Evolutionary conservation across 305 asterid genomes (phyloP).

Genomic region (Fraxinus sp.): DNA sequence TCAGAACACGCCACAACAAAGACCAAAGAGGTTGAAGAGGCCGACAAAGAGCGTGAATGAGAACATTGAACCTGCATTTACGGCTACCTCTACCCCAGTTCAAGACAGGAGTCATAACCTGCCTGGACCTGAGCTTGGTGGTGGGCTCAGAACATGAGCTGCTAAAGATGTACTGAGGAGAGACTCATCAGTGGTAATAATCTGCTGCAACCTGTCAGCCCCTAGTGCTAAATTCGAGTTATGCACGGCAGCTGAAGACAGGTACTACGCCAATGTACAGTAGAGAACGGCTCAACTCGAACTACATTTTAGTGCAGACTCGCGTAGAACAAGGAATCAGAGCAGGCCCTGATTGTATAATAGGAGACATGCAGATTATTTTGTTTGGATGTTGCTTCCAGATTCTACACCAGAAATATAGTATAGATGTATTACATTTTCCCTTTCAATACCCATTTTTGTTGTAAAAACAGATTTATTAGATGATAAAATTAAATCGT

Average conservation of each 20-base stretch:
- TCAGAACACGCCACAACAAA: slow-evolving; percentile 43
- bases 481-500: background rate
- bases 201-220: background rate
- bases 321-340: slow-evolving; percentile 18
- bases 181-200: background rate
- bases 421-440: slow-evolving; percentile 33
- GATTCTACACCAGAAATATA: slow-evolving; percentile 22
- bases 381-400: slow-evolving; percentile 29
- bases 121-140: slow-evolving; percentile 14
- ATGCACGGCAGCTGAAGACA: background rate
- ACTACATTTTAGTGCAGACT: background rate
- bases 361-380: slow-evolving; percentile 40
- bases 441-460: background rate
- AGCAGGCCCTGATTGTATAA: slow-evolving; percentile 31
- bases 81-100: slow-evolving; percentile 37
- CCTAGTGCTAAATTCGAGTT: background rate
- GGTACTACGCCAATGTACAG: background rate
- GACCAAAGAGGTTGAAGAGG: slow-evolving; percentile 85
- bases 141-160: slow-evolving; percentile 25
- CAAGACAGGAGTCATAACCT: slow-evolving; percentile 39
- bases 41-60: slow-evolving; percentile 91
- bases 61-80: slow-evolving; percentile 83
- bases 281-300: background rate
- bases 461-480: background rate
- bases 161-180: slow-evolving; percentile 16